These are phyloP conservation scores for Hypoxylon sp. DNA, from an alignment of 2,329 filamentous ascomycete species.

Conservation along the genomic window DNA sequence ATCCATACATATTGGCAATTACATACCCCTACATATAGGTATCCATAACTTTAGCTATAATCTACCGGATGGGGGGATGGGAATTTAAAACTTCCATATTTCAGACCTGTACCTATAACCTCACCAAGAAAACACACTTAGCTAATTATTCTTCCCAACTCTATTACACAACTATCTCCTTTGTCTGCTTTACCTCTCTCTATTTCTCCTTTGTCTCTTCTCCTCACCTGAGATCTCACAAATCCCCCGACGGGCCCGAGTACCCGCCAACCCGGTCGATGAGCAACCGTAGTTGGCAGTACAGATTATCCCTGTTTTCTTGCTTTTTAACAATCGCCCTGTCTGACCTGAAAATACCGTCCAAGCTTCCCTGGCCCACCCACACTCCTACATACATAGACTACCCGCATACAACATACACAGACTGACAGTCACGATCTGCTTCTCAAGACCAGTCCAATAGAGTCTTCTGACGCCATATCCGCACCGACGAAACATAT, in stretches of 20 bases:
- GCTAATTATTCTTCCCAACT: neutral
- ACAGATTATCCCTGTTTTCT: slow-evolving; percentile 39
- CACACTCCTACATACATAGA: slow-evolving; percentile 35
- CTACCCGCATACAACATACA: slow-evolving; percentile 40
- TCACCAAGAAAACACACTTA: neutral
- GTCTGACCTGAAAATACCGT: slow-evolving; percentile 38
- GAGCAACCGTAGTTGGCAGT: slow-evolving; percentile 35
- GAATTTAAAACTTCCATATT: neutral
- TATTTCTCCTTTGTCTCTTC: slow-evolving; percentile 12
- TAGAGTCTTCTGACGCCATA: slow-evolving; percentile 45
- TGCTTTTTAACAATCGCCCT: slow-evolving; percentile 33
- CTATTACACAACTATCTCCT: neutral
- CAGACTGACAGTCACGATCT: slow-evolving; percentile 40
- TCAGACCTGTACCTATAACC: neutral
- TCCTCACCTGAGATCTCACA: slow-evolving; percentile 37
- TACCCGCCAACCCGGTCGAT: slow-evolving; percentile 43
- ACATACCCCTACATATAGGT: slow-evolving; percentile 1
- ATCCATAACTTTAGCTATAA: slow-evolving; percentile 2
- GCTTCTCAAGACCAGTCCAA: slow-evolving; percentile 36
- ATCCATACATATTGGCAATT: slow-evolving; percentile 13
- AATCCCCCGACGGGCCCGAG: slow-evolving; percentile 41
- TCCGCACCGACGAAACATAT: slow-evolving; percentile 39
- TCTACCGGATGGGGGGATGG: slow-evolving; percentile 2
- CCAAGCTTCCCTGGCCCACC: slow-evolving; percentile 32
- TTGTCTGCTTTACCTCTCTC: neutral